These are phyloP conservation scores for Fragaria ananassa DNA, from an alignment of 306 rosid genomes.

Conservation along the genomic window DNA sequence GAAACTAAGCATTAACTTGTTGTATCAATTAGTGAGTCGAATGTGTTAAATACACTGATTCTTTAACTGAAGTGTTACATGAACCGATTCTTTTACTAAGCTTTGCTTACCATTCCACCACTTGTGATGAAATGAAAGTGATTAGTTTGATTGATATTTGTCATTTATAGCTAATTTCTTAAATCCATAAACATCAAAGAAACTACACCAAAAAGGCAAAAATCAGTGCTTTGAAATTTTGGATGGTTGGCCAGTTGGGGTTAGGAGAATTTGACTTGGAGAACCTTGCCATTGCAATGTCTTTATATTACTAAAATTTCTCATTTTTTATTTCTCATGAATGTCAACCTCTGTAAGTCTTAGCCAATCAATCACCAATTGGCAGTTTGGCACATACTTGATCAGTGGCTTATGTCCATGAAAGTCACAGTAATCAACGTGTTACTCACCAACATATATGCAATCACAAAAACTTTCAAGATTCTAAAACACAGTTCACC, in stretches of 20 bases:
- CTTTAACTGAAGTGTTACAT: too few relatives aligned
- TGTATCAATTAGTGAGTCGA: too few relatives aligned
- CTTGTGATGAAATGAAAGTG: neutral
- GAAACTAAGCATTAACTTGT: too few relatives aligned
- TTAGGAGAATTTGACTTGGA: neutral
- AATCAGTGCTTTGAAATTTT: neutral
- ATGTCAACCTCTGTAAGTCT: too few relatives aligned
- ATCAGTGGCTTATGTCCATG: neutral
- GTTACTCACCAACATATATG: neutral
- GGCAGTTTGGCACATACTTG: neutral
- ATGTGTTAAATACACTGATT: too few relatives aligned
- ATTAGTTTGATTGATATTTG: neutral
- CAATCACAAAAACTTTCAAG: neutral
- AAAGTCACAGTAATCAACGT: neutral
- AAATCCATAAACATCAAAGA: neutral
- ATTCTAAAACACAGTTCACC: neutral
- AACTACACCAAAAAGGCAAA: neutral
- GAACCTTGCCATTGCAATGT: neutral
- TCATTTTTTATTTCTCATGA: neutral
- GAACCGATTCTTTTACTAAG: too few relatives aligned
- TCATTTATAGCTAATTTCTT: neutral
- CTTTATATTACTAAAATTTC: neutral
- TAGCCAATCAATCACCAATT: too few relatives aligned
- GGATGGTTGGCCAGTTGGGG: neutral
- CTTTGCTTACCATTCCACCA: neutral